Evolutionary conservation across 441 rosid genomes (phyloP).

Genomic region (Lepidium campestre): DNA sequence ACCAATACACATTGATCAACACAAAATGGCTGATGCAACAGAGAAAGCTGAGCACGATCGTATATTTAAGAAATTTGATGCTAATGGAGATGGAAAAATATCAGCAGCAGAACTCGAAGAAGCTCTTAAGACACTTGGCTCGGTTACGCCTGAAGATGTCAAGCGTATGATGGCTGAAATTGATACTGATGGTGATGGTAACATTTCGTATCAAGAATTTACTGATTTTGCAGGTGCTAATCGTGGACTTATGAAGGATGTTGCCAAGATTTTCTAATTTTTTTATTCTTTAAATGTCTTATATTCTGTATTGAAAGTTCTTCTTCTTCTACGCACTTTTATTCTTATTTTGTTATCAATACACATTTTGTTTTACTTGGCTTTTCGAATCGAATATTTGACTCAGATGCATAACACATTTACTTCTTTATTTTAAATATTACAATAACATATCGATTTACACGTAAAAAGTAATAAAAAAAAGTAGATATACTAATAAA

Average conservation of each 20-base stretch:
- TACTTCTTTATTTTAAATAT: no score
- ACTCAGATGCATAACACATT: no score
- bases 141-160: constrained; percentile 47
- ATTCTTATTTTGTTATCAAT: background rate
- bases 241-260: constrained; percentile 67
- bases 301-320: background rate
- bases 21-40: constrained; percentile 44
- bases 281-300: background rate
- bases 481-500: no score
- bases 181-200: constrained; percentile 75
- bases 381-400: no score
- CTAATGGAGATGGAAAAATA: constrained; percentile 66
- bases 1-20: background rate
- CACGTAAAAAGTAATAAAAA: no score
- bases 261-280: constrained; percentile 55
- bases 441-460: no score
- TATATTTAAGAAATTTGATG: constrained; percentile 70
- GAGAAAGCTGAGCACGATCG: constrained; percentile 54
- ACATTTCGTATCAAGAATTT: constrained; percentile 61
- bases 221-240: constrained; percentile 57
- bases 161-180: constrained; percentile 79
- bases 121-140: constrained; percentile 51
- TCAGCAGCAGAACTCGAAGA: constrained; percentile 66
- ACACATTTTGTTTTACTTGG: no score
- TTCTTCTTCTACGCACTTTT: background rate